Evolutionary conservation across 345 rosid species (phyloP).

Genomic region (Salix purpurea): DNA sequence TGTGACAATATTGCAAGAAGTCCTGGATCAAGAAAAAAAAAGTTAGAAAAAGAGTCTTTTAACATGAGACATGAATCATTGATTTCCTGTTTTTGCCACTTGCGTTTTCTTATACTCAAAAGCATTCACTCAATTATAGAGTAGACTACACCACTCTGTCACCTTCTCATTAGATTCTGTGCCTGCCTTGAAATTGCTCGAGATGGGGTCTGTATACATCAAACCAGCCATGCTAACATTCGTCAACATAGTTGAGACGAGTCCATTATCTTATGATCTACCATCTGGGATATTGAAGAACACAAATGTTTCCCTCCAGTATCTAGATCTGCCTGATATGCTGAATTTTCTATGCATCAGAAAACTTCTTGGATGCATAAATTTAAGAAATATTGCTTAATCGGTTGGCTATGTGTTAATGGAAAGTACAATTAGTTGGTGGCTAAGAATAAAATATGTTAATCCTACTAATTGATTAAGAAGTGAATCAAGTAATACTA

Average conservation of each 20-base stretch:
- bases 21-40: background rate
- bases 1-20: constrained; percentile 18
- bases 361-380: background rate
- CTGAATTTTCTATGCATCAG: background rate
- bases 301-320: background rate
- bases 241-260: background rate
- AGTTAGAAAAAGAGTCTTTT: background rate
- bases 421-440: background rate
- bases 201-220: background rate
- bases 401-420: background rate
- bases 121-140: background rate
- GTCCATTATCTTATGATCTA: background rate
- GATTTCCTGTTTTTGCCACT: background rate
- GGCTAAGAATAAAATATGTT: background rate
- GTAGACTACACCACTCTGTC: background rate
- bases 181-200: background rate
- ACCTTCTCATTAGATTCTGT: background rate
- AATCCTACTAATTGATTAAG: background rate
- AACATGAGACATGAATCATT: constrained; percentile 12
- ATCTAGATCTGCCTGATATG: background rate
- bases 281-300: background rate
- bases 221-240: background rate
- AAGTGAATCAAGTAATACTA: background rate
- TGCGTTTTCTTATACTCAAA: background rate
- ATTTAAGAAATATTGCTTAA: background rate